These are phyloP conservation scores for Oryza coarctata DNA, from an alignment of 176 grass and related monocot species.

Conservation along the genomic window DNA sequence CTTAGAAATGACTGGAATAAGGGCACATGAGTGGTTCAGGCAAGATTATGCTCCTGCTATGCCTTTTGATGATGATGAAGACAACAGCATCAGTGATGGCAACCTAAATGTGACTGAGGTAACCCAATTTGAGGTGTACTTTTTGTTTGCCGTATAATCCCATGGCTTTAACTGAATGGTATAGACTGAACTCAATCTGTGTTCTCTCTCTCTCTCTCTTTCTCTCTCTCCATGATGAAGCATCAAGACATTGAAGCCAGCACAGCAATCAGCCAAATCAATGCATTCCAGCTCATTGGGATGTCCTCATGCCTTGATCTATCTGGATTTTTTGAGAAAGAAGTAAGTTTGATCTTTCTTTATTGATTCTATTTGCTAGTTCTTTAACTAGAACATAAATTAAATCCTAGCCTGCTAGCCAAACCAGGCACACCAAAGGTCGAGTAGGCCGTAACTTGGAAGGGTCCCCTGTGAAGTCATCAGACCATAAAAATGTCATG, in stretches of 20 bases:
- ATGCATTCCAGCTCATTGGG: conserved; percentile 95
- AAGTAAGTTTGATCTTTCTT: conserved; percentile 52
- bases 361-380: conserved; percentile 8
- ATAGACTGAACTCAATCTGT: conserved; percentile 31
- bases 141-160: conserved; percentile 18
- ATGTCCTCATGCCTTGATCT: conserved; percentile 97
- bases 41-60: conserved; percentile 65
- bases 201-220: not conserved
- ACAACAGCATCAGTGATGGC: conserved; percentile 27
- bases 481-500: not conserved
- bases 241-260: conserved; percentile 43
- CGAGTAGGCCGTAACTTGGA: conserved; percentile 14
- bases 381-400: not conserved
- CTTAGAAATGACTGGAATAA: conserved; percentile 68
- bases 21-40: conserved; percentile 78
- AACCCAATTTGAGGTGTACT: not conserved
- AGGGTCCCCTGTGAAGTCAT: not conserved
- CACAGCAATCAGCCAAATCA: conserved; percentile 66
- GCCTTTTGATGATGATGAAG: conserved; percentile 64
- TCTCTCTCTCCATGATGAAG: conserved; percentile 46
- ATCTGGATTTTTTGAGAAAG: conserved; percentile 96
- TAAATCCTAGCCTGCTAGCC: not conserved
- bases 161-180: conserved; percentile 4
- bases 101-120: conserved; percentile 54
- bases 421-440: conserved; percentile 4